Evolutionary conservation across 352 stramenopile species (phyloP).

Genomic region (Phytophthora constricta): DNA sequence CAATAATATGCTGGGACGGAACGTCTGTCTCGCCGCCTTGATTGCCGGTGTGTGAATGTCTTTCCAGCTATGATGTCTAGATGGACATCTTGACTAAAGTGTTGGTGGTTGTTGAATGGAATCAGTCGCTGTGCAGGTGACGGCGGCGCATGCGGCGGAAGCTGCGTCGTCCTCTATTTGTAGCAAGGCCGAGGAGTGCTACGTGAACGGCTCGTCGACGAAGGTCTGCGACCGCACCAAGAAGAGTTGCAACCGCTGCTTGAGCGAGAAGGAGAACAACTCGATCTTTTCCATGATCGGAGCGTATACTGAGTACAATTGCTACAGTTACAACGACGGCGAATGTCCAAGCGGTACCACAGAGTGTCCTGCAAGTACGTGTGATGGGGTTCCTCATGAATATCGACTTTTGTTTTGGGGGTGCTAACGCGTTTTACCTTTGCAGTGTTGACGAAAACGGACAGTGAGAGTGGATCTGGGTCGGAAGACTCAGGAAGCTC

Average conservation of each 20-base stretch:
- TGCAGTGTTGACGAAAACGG: slow-evolving; percentile 28
- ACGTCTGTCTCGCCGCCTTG: slow-evolving; percentile 32
- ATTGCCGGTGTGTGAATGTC: slow-evolving; percentile 27
- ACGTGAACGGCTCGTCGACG: slow-evolving; percentile 47
- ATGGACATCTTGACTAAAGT: not conserved
- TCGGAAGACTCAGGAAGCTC: slow-evolving; percentile 23
- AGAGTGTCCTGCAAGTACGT: slow-evolving; percentile 49
- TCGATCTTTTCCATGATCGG: slow-evolving; percentile 26
- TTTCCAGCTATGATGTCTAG: not conserved
- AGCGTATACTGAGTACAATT: slow-evolving; percentile 50
- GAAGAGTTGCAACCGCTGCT: slow-evolving; percentile 53
- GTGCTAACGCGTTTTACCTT: slow-evolving; percentile 1
- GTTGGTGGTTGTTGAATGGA: not conserved
- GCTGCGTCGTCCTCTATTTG: slow-evolving; percentile 35
- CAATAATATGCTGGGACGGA: slow-evolving; percentile 30
- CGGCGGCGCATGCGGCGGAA: slow-evolving; percentile 14
- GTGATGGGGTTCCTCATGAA: not conserved
- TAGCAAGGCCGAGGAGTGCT: slow-evolving; percentile 45
- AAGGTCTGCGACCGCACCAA: slow-evolving; percentile 55
- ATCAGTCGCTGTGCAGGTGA: slow-evolving; percentile 33
- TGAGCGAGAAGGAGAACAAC: slow-evolving; percentile 38
- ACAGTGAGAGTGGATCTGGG: slow-evolving; percentile 22
- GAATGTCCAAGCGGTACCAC: slow-evolving; percentile 49
- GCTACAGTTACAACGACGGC: slow-evolving; percentile 43
- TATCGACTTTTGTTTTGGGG: not conserved